Base-by-base conservation (phyloP, 1,139 yeast species). In the Taiozyma sp. region DNA sequence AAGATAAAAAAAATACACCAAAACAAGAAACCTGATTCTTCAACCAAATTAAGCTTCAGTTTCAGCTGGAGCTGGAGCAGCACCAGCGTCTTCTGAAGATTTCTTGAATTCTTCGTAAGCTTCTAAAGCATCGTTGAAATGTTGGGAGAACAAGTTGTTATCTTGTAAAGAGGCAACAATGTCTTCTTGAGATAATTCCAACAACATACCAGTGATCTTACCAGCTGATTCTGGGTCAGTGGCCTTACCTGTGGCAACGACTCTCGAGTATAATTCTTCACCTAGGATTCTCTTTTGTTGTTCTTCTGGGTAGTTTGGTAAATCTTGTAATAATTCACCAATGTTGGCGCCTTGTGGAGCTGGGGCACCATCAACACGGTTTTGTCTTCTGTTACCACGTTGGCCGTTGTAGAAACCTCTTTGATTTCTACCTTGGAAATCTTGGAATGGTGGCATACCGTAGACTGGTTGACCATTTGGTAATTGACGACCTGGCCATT, bases 191-290 rank as follows among this genome's bases (percentile, higher is more conserved):
- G 91, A 96, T 83, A 93, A 85, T 71, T 92, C 97, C 70, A 93
- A 83, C 80, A 93, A 84, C 99, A 93, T 93, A 78, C 98, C 99
- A 63, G 99, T 93, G 71, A 93, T 91, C 81, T 92, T 93, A 76
- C 97, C 97, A 63, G 98, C 97, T 69, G 96, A 92, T 74, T 90
- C 97, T 57, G 89, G 89, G 69, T 89, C 96, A 65, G 79, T 80
- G 58, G 84, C 84, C 72, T 87, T 85, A 69, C 96, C 96, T 69
- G 93, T 88, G 64, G 92, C 84, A 62, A 87, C 85, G 68, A 95
- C 87, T 83, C 86, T 90, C 70, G 96, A 95, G 81, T 92, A 95
- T 70, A 95, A 81, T 71, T 91, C 96, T 81, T 93, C 98, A 74
- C 99, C 99, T 71, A 95, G 82, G 70, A 91, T 82, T 80, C 95